A percentile compares a stretch with the other conserved stretches of the same genome.
Conservation (phyloP, 164 flowering plant species). For the Macadamia tetraphylla region DNA sequence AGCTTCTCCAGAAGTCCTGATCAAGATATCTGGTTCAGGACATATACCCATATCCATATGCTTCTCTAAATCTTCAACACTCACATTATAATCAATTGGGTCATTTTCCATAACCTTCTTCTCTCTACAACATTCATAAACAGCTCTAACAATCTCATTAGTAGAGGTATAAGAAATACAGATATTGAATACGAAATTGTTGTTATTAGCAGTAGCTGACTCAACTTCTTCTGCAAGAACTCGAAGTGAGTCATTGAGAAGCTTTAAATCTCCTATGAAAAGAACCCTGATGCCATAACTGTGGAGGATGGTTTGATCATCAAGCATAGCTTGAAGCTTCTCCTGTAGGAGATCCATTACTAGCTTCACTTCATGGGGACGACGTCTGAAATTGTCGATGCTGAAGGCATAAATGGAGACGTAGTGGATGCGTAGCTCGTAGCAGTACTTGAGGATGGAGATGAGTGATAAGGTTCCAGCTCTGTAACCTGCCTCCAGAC, state of each 20-base stretch:
- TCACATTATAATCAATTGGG: constrained; percentile 8
- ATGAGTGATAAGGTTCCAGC: constrained; percentile 44
- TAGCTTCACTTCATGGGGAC: constrained; percentile 52
- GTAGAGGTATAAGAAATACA: constrained; percentile 70
- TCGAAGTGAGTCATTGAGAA: constrained; percentile 47
- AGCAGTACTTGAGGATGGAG: constrained; percentile 53
- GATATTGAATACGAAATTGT: constrained; percentile 33
- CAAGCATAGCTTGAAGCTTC: constrained; percentile 51
- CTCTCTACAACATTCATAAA: constrained; percentile 35
- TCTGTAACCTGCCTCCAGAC: constrained; percentile 42
- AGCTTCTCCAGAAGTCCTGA: constrained; percentile 69
- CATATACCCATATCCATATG: constrained; percentile 54
- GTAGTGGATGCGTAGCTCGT: constrained; percentile 61
- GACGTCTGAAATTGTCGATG: constrained; percentile 76
- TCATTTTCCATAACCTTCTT: constrained; percentile 6
- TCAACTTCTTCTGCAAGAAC: constrained; percentile 57
- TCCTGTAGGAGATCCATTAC: constrained; percentile 63
- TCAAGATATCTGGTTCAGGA: constrained; percentile 69
- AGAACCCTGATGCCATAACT: constrained; percentile 45
- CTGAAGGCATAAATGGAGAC: constrained; percentile 74
- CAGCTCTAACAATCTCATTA: constrained; percentile 64
- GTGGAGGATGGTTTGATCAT: constrained; percentile 46
- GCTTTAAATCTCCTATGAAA: constrained; percentile 60
- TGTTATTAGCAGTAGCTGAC: constrained; percentile 48
- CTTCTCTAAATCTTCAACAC: constrained; percentile 51